Conservation (phyloP, 345 rosid genomes). For the Noccaea caerulescens region DNA sequence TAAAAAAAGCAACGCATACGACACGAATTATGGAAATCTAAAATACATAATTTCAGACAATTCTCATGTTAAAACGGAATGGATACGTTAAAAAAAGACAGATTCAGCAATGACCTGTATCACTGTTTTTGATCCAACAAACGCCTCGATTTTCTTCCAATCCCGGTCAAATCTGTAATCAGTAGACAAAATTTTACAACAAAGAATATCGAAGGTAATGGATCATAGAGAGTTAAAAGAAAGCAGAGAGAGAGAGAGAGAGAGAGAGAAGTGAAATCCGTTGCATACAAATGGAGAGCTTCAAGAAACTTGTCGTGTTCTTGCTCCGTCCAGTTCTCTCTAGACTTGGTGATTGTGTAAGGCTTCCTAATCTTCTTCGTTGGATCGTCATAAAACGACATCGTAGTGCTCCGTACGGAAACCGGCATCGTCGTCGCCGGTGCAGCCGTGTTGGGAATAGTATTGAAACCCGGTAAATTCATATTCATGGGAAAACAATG, state of each 20-base stretch:
- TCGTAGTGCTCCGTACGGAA: slow-evolving; percentile 26
- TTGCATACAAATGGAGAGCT: slow-evolving; percentile 84
- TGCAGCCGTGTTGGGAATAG: slow-evolving; percentile 43
- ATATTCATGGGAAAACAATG: slow-evolving; percentile 63
- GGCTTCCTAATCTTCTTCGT: slow-evolving; percentile 85
- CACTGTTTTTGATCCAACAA: slow-evolving; percentile 91
- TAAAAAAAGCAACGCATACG: too few species aligned
- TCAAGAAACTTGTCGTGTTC: slow-evolving; percentile 95
- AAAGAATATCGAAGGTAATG: neutral
- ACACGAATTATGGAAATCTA: neutral
- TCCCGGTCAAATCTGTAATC: slow-evolving; percentile 82
- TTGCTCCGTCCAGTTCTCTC: slow-evolving; percentile 97
- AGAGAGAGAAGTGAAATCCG: neutral
- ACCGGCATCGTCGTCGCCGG: slow-evolving; percentile 28
- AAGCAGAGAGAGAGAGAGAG: neutral
- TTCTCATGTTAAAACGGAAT: neutral
- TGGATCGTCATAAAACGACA: slow-evolving; percentile 56
- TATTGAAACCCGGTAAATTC: slow-evolving; percentile 52
- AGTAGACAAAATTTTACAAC: neutral
- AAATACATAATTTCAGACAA: neutral
- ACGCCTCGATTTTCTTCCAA: slow-evolving; percentile 97
- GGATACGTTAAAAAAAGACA: neutral
- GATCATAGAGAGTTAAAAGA: neutral
- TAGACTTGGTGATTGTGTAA: slow-evolving; percentile 86
- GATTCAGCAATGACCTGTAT: slow-evolving; percentile 63